phyloP scores from a whole-genome alignment of 805 yeast genomes.

The Kodamaea hsintzibuensis region DNA sequence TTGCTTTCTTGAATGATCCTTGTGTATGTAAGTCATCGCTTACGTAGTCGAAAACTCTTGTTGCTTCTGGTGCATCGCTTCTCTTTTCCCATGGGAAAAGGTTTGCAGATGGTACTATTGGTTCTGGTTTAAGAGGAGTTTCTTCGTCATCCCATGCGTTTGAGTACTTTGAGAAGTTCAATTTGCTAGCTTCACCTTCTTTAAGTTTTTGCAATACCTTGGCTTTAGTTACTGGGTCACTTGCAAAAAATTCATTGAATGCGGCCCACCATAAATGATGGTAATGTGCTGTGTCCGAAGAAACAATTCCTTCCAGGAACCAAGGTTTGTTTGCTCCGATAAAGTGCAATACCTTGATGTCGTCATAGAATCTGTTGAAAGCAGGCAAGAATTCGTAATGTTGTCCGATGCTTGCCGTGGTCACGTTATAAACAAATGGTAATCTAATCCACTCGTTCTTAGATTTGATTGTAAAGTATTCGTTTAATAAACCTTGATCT shows the following conservation, averaged over 20 bases:
- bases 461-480: constrained; percentile 27
- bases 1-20: not conserved
- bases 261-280: constrained; percentile 33
- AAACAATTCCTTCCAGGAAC: constrained; percentile 19
- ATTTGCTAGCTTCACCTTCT: constrained; percentile 23
- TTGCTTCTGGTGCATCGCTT: constrained; percentile 19
- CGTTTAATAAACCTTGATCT: constrained; percentile 39
- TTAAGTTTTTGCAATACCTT: constrained; percentile 13
- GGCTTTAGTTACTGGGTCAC: constrained; percentile 16
- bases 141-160: constrained; percentile 25
- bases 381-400: constrained; percentile 39
- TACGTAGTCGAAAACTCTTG: constrained; percentile 24
- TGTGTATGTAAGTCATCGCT: not conserved
- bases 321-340: constrained; percentile 38
- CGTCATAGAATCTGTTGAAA: constrained; percentile 26
- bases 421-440: constrained; percentile 37
- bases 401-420: constrained; percentile 25
- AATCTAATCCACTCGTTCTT: constrained; percentile 28
- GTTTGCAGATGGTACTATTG: constrained; percentile 8
- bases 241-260: constrained; percentile 22
- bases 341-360: constrained; percentile 32
- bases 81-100: constrained; percentile 36
- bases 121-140: not conserved
- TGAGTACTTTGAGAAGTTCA: constrained; percentile 19
- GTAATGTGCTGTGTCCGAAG: constrained; percentile 20